phyloP scores from a whole-genome alignment of 2,329 filamentous ascomycete species.

The Talaromyces funiculosus region DNA sequence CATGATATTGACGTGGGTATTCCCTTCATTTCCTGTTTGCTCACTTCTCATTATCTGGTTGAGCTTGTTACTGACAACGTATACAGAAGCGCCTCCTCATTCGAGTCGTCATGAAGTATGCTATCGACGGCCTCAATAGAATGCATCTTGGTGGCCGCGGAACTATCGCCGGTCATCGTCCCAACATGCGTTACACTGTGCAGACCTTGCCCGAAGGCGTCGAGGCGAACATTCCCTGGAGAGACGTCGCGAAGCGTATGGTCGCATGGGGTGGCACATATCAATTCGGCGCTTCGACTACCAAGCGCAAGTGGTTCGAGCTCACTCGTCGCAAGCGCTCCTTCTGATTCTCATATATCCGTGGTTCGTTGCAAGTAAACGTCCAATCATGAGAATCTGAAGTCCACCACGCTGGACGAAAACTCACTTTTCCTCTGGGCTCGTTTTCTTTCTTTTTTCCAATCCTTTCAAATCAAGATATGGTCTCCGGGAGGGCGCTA shows the following conservation, averaged over 20 bases:
- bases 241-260: conserved; percentile 53
- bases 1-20: conserved; percentile 38
- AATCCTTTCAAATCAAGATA: neutral
- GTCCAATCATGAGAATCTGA: neutral
- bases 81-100: conserved; percentile 36
- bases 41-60: neutral
- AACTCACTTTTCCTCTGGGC: neutral
- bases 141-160: neutral
- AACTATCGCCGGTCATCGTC: neutral
- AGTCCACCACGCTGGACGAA: neutral
- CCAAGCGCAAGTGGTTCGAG: conserved; percentile 58
- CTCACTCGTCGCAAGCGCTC: conserved; percentile 19
- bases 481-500: neutral
- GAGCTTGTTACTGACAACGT: neutral
- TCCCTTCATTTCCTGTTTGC: neutral
- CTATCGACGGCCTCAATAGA: neutral
- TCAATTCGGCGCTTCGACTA: conserved; percentile 56
- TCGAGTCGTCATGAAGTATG: conserved; percentile 29
- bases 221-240: conserved; percentile 47
- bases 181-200: neutral
- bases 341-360: neutral
- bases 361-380: neutral
- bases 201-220: neutral
- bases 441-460: neutral
- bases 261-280: conserved; percentile 50